These are phyloP conservation scores for Colletotrichum orbiculare DNA, from an alignment of 2,329 filamentous ascomycete species.

Conservation along the genomic window DNA sequence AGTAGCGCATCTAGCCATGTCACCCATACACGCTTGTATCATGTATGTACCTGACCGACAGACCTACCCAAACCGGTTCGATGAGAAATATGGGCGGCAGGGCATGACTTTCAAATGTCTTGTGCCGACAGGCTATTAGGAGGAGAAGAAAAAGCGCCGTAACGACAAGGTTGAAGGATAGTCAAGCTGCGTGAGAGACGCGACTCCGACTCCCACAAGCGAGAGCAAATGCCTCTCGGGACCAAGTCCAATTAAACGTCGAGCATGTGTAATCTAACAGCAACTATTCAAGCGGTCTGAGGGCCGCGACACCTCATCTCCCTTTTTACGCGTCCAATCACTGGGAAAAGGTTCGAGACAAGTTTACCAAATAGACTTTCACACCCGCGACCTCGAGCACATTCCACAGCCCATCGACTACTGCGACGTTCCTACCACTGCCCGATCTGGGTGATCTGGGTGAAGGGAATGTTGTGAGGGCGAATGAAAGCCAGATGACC, in stretches of 20 bases:
- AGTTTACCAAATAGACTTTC: slow-evolving; percentile 26
- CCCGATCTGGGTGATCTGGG: slow-evolving; percentile 24
- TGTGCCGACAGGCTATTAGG: no score
- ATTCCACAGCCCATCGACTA: slow-evolving; percentile 11
- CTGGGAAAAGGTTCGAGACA: slow-evolving; percentile 10
- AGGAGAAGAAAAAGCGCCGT: no score
- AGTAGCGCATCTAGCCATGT: no score
- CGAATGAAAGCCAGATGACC: background rate
- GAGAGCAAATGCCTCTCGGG: no score
- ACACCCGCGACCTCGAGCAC: slow-evolving; percentile 14
- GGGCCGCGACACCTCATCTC: slow-evolving; percentile 21
- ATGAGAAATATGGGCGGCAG: no score
- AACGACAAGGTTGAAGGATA: no score
- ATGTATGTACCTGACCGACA: no score
- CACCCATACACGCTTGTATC: no score
- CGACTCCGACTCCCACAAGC: no score
- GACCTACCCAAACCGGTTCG: no score
- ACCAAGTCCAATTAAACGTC: background rate
- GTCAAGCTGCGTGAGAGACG: no score
- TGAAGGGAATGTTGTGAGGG: slow-evolving; percentile 21
- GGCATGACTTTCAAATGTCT: no score
- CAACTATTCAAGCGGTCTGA: slow-evolving; percentile 15
- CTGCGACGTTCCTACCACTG: slow-evolving; percentile 8
- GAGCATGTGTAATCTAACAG: slow-evolving; percentile 26
- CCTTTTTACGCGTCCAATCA: slow-evolving; percentile 25